These are phyloP conservation scores for Volvox africanus DNA, from an alignment of 139 green algal species.

Conservation along the genomic window DNA sequence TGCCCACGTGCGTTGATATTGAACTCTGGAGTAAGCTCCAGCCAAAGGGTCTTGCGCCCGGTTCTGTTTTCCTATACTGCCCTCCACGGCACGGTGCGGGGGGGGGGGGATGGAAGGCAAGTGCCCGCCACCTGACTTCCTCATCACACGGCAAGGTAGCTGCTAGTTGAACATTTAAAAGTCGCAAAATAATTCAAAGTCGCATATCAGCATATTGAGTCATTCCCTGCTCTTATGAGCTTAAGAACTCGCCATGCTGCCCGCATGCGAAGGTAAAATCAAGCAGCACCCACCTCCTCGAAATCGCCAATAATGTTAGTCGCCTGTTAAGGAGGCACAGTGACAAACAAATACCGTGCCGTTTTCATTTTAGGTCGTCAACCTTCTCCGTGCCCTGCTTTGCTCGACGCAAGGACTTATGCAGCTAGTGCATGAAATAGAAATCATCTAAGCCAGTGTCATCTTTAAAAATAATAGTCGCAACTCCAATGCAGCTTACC, in stretches of 20 bases:
- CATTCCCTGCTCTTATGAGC: neutral
- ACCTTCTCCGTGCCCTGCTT: neutral
- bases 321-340: neutral
- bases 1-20: no score
- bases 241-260: neutral
- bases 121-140: neutral
- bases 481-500: neutral
- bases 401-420: neutral
- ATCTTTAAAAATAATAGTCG: neutral
- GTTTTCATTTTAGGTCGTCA: neutral
- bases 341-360: neutral
- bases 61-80: no score
- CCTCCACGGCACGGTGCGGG: no score
- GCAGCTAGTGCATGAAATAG: neutral
- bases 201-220: neutral
- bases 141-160: neutral
- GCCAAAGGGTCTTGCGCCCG: no score
- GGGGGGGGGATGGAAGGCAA: neutral
- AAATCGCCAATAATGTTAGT: slow-evolving; percentile 21
- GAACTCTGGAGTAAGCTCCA: no score
- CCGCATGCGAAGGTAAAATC: neutral
- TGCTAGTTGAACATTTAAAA: neutral
- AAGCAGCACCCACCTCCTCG: neutral
- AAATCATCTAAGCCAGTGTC: neutral
- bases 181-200: neutral